Base-by-base conservation (phyloP, 2,329 filamentous ascomycete genomes). In the Trichophyton schoenleinii region DNA sequence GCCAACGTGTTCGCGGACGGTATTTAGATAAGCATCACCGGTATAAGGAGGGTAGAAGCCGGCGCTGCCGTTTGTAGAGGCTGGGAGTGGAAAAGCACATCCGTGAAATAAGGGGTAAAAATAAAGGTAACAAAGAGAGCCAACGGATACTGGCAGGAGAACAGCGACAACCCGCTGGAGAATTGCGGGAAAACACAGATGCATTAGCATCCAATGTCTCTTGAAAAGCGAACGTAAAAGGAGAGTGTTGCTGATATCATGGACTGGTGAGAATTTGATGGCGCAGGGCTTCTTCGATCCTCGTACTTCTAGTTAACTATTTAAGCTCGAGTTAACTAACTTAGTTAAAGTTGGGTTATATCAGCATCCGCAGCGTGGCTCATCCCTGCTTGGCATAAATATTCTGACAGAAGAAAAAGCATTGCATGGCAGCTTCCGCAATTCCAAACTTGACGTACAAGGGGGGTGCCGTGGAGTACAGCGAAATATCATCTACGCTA, bases 71-170 rank as follows among this genome's bases (percentile, higher is more conserved):
- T 46, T 59, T 25, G 36, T 11, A 60, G 41, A 46, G 44, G 48
- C 36, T 41, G 49, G 57, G 59, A 31, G 63, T 9, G 91, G 89
- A 74, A 96, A 97, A 42, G 82, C 85, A 78, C 91, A 97, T 69
- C 83, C 82, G 66, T 84, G 81, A 70, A 96, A 87, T 67, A 89
- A 70, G 7, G 94, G 91, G 71, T 95, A 97, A 44, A 92, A 78
- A 77, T 96, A 96, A 60, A 97, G 81, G 75, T 91, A 95, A 66
- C 85, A 68, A 59, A 88, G 89, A 69, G 83, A 83, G 65, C 83
- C 75, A 70, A 92, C 68, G 62, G 88, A 86, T 70, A 92, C 70
- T 57, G 89, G 85, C 52, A 87, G 70, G 42, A 85, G 73, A 64
- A 81, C 69, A 69, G 34, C 69, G 70, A 79, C 75, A 64, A 79